phyloP scores from a whole-genome alignment of 2,329 filamentous ascomycete genomes.

The Albophoma yamanashiensis region DNA sequence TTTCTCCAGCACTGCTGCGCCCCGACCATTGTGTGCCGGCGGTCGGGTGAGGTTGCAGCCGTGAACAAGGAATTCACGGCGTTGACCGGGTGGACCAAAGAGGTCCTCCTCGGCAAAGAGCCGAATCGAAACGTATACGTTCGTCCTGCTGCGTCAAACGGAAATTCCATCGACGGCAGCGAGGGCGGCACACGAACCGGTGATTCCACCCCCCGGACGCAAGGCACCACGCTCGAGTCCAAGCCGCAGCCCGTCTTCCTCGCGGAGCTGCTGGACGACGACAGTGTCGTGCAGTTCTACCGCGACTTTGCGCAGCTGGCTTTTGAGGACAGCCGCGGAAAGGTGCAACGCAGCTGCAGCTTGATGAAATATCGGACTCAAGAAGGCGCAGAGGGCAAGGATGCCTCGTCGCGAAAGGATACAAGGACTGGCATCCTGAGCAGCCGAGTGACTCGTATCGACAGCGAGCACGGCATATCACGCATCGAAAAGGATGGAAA shows the following conservation, averaged over 20 bases:
- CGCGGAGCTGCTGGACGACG: constrained; percentile 85
- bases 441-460: constrained; percentile 50
- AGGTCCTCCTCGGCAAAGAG: constrained; percentile 78
- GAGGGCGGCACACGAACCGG: constrained; percentile 21
- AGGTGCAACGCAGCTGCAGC: constrained; percentile 73
- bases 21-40: constrained; percentile 81
- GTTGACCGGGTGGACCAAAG: constrained; percentile 86
- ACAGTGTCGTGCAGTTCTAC: constrained; percentile 88
- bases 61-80: constrained; percentile 97
- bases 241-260: constrained; percentile 72
- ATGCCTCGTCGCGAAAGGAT: constrained; percentile 34
- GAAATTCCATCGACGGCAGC: constrained; percentile 21
- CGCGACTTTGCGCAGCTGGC: constrained; percentile 90
- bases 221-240: constrained; percentile 29
- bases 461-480: constrained; percentile 69
- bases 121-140: constrained; percentile 81
- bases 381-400: constrained; percentile 37
- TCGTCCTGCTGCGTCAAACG: constrained; percentile 26
- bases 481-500: constrained; percentile 79
- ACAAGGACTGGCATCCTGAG: constrained; percentile 37
- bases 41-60: constrained; percentile 88
- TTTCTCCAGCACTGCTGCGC: constrained; percentile 82
- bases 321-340: constrained; percentile 82
- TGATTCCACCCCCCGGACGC: constrained; percentile 40
- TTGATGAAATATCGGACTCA: constrained; percentile 83